Conservation (phyloP, 2,329 filamentous ascomycete species). For the Penicillium sp. region DNA sequence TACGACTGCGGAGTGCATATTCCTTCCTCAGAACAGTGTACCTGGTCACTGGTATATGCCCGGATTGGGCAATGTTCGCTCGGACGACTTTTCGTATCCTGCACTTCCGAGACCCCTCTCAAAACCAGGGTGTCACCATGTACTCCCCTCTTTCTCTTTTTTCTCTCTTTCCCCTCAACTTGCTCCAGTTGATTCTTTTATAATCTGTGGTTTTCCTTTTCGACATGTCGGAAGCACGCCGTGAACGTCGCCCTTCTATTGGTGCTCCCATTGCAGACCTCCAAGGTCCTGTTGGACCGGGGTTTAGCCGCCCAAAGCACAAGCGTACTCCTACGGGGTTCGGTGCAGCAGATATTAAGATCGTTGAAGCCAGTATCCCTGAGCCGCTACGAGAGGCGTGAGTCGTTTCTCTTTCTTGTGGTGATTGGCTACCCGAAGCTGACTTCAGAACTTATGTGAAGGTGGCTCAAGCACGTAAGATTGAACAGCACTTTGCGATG, state of each 20-base stretch:
- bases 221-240: constrained; percentile 26
- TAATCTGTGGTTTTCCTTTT: constrained; percentile 3
- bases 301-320: constrained; percentile 89
- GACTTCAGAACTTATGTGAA: constrained; percentile 26
- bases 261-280: constrained; percentile 84
- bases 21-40: background rate
- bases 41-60: background rate
- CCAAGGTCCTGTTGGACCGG: constrained; percentile 79
- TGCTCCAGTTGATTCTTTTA: background rate
- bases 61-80: constrained; percentile 4
- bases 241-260: constrained; percentile 79
- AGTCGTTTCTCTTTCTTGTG: constrained; percentile 45
- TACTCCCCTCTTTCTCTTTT: constrained; percentile 1
- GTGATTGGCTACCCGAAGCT: constrained; percentile 14
- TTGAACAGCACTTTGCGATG: background rate
- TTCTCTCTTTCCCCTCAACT: background rate
- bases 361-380: constrained; percentile 85
- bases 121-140: constrained; percentile 3
- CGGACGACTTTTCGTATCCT: constrained; percentile 2
- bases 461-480: constrained; percentile 62
- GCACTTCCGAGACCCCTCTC: constrained; percentile 2
- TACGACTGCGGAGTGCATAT: background rate
- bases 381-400: constrained; percentile 83
- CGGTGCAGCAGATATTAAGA: constrained; percentile 87
- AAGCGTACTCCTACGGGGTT: constrained; percentile 96